A percentile compares a stretch with the other conserved stretches of the same genome.
phyloP scores from a whole-genome alignment of 257 asterid species.

The Solanum sejunctum region DNA sequence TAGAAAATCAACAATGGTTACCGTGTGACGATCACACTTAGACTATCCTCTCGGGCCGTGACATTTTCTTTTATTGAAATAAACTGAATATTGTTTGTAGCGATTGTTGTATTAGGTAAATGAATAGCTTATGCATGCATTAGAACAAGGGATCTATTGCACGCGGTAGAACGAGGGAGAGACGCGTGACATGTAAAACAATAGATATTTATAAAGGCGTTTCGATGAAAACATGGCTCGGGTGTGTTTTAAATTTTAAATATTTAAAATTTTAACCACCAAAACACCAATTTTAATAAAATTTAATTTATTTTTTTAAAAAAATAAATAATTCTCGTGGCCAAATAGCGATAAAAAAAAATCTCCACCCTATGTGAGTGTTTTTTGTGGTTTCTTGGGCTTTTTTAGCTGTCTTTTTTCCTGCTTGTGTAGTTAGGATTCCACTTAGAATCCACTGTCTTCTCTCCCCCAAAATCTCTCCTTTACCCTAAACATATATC shows the following conservation, averaged over 20 bases:
- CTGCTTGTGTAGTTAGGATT: neutral
- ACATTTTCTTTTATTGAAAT: neutral
- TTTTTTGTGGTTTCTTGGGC: neutral
- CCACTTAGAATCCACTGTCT: slow-evolving; percentile 2
- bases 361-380: neutral
- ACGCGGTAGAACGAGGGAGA: neutral
- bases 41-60: too few species aligned
- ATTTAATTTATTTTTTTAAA: neutral
- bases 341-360: too few species aligned
- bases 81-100: neutral
- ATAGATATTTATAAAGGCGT: neutral
- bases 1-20: too few species aligned
- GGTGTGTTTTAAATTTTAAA: neutral
- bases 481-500: slow-evolving; percentile 54
- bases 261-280: neutral
- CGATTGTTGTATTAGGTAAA: neutral
- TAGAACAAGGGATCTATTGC: neutral
- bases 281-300: neutral
- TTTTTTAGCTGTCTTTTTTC: neutral
- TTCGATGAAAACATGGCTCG: neutral
- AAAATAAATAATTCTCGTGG: too few species aligned
- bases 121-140: neutral
- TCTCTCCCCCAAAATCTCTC: slow-evolving; percentile 19
- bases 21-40: too few species aligned
- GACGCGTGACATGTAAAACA: neutral